A percentile compares a stretch with the other conserved stretches of the same genome.
These are phyloP conservation scores for Calocybe gangraenosa DNA, from an alignment of 768 basidiomycete genomes.

Conservation along the genomic window DNA sequence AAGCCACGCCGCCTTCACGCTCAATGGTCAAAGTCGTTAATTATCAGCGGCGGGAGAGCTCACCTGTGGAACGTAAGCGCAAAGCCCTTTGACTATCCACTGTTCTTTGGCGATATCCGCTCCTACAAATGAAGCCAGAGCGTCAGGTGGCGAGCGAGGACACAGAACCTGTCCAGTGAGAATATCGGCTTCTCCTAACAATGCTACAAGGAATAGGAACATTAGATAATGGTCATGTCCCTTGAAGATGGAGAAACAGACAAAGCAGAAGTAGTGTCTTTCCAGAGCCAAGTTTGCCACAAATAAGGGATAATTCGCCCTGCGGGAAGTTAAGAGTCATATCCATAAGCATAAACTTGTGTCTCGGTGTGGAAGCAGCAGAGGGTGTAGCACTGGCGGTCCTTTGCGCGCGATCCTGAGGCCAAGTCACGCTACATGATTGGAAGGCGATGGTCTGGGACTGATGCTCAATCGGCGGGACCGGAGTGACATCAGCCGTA, in stretches of 20 bases:
- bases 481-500: conserved; percentile 63
- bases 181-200: conserved; percentile 87
- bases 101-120: conserved; percentile 42
- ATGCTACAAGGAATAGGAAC: conserved; percentile 33
- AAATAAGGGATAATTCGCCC: conserved; percentile 78
- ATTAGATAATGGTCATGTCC: neutral
- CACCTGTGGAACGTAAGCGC: conserved; percentile 85
- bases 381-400: conserved; percentile 44
- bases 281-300: conserved; percentile 86
- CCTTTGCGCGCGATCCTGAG: conserved; percentile 57
- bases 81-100: conserved; percentile 76
- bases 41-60: conserved; percentile 29
- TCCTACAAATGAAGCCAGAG: conserved; percentile 57
- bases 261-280: conserved; percentile 82
- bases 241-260: conserved; percentile 17
- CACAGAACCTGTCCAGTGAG: conserved; percentile 77
- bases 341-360: conserved; percentile 80
- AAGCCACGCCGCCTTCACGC: conserved; percentile 53
- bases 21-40: neutral
- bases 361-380: conserved; percentile 64
- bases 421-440: conserved; percentile 89
- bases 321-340: conserved; percentile 72
- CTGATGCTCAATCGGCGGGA: conserved; percentile 54
- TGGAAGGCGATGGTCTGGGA: conserved; percentile 67
- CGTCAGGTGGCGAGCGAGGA: conserved; percentile 81